These are phyloP conservation scores for Nakataea oryzae DNA, from an alignment of 2,329 filamentous ascomycete species.

Conservation along the genomic window DNA sequence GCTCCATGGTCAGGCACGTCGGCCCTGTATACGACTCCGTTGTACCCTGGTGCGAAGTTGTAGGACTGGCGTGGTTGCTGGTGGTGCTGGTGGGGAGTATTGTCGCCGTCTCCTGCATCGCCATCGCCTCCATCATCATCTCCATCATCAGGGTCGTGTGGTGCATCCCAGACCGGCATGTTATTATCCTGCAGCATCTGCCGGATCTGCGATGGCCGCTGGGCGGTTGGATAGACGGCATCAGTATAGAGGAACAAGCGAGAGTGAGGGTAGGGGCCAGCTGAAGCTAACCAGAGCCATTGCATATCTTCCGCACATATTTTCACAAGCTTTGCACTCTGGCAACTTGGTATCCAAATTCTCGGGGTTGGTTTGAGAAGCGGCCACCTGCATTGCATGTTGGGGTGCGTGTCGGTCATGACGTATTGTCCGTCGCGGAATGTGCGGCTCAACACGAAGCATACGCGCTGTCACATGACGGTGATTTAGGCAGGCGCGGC, in stretches of 20 bases:
- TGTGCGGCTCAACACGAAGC: not conserved
- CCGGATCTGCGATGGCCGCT: constrained; percentile 71
- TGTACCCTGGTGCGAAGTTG: constrained; percentile 85
- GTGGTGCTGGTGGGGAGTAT: constrained; percentile 31
- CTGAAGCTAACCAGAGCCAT: constrained; percentile 19
- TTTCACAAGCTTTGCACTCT: not conserved
- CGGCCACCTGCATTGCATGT: no score
- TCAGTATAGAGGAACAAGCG: not conserved
- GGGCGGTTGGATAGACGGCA: not conserved
- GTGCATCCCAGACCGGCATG: constrained; percentile 62
- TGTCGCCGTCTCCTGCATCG: constrained; percentile 26
- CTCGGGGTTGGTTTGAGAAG: not conserved
- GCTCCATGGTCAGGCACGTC: constrained; percentile 54
- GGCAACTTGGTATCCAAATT: not conserved
- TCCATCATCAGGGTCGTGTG: constrained; percentile 56
- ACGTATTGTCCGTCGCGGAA: not conserved
- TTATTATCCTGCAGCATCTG: constrained; percentile 62
- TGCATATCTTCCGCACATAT: constrained; percentile 26
- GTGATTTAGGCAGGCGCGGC: no score
- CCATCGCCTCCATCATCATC: constrained; percentile 35
- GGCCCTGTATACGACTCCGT: constrained; percentile 78
- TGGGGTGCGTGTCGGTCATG: not conserved
- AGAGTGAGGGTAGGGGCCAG: not conserved
- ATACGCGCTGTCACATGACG: not conserved
- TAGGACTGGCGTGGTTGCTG: constrained; percentile 60